A percentile compares a stretch with the other conserved stretches of the same genome.
Evolutionary conservation across 441 rosid species (phyloP).

Genomic region (Euphorbia schlechtendalii): DNA sequence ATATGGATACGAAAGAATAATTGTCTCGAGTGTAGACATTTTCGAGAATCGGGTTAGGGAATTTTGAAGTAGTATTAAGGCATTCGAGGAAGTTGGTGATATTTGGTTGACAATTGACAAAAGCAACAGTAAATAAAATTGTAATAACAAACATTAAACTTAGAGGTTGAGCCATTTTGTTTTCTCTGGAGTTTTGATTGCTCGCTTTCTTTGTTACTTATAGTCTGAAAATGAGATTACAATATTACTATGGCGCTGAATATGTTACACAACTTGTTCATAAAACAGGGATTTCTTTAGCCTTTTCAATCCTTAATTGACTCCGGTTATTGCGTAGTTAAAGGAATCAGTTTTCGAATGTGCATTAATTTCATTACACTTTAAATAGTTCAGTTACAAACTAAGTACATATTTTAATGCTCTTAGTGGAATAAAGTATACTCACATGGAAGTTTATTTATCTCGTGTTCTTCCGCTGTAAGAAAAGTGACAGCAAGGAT

Average conservation of each 20-base stretch:
- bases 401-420: neutral
- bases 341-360: neutral
- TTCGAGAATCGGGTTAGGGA: neutral
- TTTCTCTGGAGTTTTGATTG: neutral
- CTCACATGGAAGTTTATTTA: too few species aligned
- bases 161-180: neutral
- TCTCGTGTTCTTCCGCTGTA: too few species aligned
- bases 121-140: neutral
- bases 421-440: too few species aligned
- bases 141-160: neutral
- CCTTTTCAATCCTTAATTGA: neutral
- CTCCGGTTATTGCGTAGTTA: neutral
- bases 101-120: neutral
- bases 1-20: neutral
- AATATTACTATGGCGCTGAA: too few species aligned
- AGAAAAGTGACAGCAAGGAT: too few species aligned
- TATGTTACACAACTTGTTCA: neutral
- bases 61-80: neutral
- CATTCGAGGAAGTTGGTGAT: neutral
- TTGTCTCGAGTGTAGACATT: neutral
- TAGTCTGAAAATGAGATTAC: neutral
- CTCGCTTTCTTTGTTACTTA: neutral
- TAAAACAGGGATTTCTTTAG: neutral
- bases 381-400: neutral
- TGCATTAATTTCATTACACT: neutral